Base-by-base conservation (phyloP, 179 eudicot genomes). In the Beta lomatogona region DNA sequence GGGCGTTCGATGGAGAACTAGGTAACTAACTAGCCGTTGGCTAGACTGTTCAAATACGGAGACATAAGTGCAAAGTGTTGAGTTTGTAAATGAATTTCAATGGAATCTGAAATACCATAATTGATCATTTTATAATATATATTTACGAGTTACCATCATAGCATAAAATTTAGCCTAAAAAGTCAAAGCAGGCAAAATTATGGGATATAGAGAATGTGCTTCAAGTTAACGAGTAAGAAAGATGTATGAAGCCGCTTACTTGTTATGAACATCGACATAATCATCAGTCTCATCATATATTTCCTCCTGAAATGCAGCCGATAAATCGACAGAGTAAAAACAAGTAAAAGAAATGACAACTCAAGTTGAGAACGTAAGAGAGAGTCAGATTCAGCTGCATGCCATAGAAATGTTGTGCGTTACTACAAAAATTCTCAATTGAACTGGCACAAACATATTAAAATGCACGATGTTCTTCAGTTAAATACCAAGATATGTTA, bases 241-340 rank as follows among this genome's bases (percentile, higher is more conserved):
- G 15, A 18, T 55, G 15, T 44, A 13, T 41, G 44, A 53, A 77
- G 22, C 19, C n/a, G 28, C 54, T 75, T 88, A 86, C 87, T 58
- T 88, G 83, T 88, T 79, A 81, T 87, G 90, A 75, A 86, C 84
- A 16, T 88, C 88, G 25, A 86, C 87, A 59, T 86, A 86, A 66
- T 86, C 86, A 36, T 88, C 90, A 13, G 90, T 88, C 80, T 88
- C 90, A 44, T 88, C 90, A 72, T 16, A 81, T 6, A 88, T 88
- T 82, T 88, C 90, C 69, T 88, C 90, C 88, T 88, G 85, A 15
- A 83, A 55, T 11, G 15, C 59, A 69, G 36, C 21, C 18, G 5
- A 25, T 25, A 25, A 16, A 78, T 18, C 3, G 13, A 21, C 80
- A 21, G 45, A 45, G 41, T 36, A 74, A 15, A 52, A 65, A 31